These are phyloP conservation scores for Phallus indusiatus DNA, from an alignment of 768 basidiomycete species.

Conservation along the genomic window DNA sequence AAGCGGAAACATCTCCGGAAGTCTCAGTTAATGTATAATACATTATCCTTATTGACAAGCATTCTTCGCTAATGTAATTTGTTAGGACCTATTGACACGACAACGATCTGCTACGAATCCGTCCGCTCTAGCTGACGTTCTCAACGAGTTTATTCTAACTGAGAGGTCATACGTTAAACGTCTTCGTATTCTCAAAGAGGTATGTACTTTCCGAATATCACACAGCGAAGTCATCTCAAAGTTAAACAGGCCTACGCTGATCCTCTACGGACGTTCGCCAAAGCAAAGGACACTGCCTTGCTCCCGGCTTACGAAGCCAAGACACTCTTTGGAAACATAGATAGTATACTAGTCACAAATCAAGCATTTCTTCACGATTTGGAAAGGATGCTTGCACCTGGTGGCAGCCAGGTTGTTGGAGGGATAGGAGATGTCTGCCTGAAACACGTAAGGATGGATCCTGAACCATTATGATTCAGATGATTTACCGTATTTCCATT, in stretches of 20 bases:
- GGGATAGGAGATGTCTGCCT: slow-evolving; percentile 80
- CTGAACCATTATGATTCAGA: not conserved
- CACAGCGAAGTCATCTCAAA: not conserved
- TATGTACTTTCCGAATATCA: slow-evolving; percentile 11
- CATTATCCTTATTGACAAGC: slow-evolving; percentile 36
- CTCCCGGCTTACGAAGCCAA: slow-evolving; percentile 87
- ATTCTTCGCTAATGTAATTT: slow-evolving; percentile 1
- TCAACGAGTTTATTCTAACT: slow-evolving; percentile 82
- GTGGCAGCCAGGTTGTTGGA: slow-evolving; percentile 43
- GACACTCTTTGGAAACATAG: slow-evolving; percentile 89
- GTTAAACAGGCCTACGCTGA: slow-evolving; percentile 66
- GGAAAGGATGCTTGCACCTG: slow-evolving; percentile 65
- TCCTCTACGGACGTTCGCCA: slow-evolving; percentile 79
- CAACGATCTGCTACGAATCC: slow-evolving; percentile 55
- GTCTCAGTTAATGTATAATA: not conserved
- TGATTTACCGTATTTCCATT: not conserved
- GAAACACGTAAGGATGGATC: slow-evolving; percentile 43
- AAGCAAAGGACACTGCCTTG: slow-evolving; percentile 76
- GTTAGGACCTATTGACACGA: slow-evolving; percentile 15
- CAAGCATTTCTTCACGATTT: slow-evolving; percentile 78
- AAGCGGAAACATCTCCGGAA: not conserved
- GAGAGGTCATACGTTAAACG: slow-evolving; percentile 85
- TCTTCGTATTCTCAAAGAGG: slow-evolving; percentile 67
- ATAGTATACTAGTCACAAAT: slow-evolving; percentile 81
- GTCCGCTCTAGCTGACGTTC: slow-evolving; percentile 58